Evolutionary conservation across 305 asterid genomes (phyloP), one percentile per base, ranked within the genome.

Genomic region (Coffea humblotiana): DNA sequence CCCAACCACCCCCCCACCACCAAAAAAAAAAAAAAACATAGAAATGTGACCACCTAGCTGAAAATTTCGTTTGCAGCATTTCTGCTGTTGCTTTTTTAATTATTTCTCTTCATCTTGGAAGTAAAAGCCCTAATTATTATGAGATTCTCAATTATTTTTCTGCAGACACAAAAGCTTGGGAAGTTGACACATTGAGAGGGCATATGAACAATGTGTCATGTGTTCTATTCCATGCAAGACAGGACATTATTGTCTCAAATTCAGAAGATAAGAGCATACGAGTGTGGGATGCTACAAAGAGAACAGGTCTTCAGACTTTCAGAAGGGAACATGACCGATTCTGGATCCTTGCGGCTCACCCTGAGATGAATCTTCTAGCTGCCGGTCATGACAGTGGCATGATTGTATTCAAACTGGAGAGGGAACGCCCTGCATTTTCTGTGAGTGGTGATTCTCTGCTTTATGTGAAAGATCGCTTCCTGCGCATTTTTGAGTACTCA

Each of bases 151-250:
- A 78, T 81, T 74, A 54, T 80, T 77, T 70, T 61, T 65, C 74
- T 76, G 72, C 92, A 94, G 98, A 94, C 87, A 91, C 98, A 68
- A 94, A 93, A 88, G 98, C 98, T 81, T 94, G 98, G 98, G 98
- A 94, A 85, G 98, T 94, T 82, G 98, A 94, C 88, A 94, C 97
- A 0, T 82, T 94, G 90, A 93, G 97, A 86, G 98, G 98, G 70
- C 98, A 94, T 84, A 89, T 90, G 97, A 94, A 94, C 88, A 94
- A 94, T 71, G 97, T 94, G 40, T 94, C 98, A n/a, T 92, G 92
- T 82, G 97, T 92, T 77, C n/a, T 91, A 52, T 94, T 92, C 89
- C 97, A 93, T 85, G 79, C 98, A 45, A 88, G 90, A 82, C 98
- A 94, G 80, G 98, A 92, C 64, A 91, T 92, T 69, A 91, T 92